Base-by-base conservation (phyloP, 2,329 filamentous ascomycete species). In the Cladophialophora carrionii region DNA sequence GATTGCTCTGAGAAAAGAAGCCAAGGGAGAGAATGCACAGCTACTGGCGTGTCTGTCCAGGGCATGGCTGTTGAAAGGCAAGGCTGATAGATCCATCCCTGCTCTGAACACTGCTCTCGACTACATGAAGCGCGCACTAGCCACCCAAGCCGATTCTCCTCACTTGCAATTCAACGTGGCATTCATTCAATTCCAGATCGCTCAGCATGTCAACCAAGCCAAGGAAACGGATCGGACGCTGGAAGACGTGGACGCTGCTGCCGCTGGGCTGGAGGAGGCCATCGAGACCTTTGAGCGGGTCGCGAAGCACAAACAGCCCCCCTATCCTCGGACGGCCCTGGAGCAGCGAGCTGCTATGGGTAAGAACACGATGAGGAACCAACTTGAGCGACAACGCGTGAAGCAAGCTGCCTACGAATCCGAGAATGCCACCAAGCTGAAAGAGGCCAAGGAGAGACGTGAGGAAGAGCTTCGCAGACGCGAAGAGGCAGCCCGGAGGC, bases 261-360 rank as follows among this genome's bases (percentile, higher is more conserved):
- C 88, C 0, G 83, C 87, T 20, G 95, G 92, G 2, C 84, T 99
- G 1, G 92, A 96, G 69, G 86, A 90, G 68, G 94, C 95, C 14
- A 96, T 98, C 71, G 87, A 89, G 58, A 80, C 84, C 9, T 87
- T 90, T 66, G 81, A 80, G 41, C 81, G 80, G 22, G 84, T 90
- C 59, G 85, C 87, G 0, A 83, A 84, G 69, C 80, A 81, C 41
- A 87, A 87, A 62, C 84, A 84, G 66, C 86, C 95, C 3, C 96
- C 95, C 0, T 99, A 97, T 77, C 95, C 94, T 6, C 89, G 91
- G 72, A 85, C 90, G 66, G 92, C 97, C 71, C 87, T 99, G 41
- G 94, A 98, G 76, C 91, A 96, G 78, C 92, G 96, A 74, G 94
- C 95, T 51, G 96, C 91, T 82, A 99, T 99, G 95, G 93, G 92